Conservation (phyloP, 2,329 filamentous ascomycete genomes). For the Talaromyces sp. region DNA sequence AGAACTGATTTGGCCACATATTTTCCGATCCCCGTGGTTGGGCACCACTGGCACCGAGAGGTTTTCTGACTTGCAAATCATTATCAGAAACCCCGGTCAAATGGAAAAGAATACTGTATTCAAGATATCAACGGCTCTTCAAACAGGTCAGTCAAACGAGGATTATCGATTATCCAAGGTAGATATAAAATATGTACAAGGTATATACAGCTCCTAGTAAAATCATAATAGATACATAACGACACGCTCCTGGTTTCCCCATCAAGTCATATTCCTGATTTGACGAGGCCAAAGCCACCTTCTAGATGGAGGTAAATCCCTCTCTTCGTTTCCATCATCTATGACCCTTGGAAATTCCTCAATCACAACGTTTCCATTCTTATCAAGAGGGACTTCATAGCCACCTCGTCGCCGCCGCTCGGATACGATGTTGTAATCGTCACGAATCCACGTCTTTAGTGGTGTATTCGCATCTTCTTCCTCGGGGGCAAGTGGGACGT, state of each 20-base stretch:
- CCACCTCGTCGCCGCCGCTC: slow-evolving; percentile 29
- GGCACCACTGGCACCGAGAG: too few relatives aligned
- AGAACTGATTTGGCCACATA: too few relatives aligned
- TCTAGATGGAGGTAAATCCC: background rate
- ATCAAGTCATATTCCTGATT: background rate
- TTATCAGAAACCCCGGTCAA: too few relatives aligned
- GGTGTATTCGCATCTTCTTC: slow-evolving; percentile 32
- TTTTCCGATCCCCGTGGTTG: too few relatives aligned
- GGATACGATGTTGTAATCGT: slow-evolving; percentile 30
- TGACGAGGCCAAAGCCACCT: background rate
- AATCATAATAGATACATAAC: background rate
- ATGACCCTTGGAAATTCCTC: background rate
- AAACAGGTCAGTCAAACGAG: background rate
- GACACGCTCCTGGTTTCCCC: too few relatives aligned
- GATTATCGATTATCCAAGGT: background rate
- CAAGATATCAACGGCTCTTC: background rate
- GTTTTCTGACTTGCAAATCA: too few relatives aligned
- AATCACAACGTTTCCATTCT: slow-evolving; percentile 4
- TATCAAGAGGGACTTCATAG: background rate
- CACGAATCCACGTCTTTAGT: slow-evolving; percentile 37
- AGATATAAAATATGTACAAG: background rate
- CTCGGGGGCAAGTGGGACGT: background rate
- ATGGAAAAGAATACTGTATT: too few relatives aligned
- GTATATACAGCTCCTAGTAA: background rate
- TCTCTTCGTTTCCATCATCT: background rate